phyloP scores from a whole-genome alignment of 2,329 filamentous ascomycete genomes.

The Ceratocystis smalleyi region DNA sequence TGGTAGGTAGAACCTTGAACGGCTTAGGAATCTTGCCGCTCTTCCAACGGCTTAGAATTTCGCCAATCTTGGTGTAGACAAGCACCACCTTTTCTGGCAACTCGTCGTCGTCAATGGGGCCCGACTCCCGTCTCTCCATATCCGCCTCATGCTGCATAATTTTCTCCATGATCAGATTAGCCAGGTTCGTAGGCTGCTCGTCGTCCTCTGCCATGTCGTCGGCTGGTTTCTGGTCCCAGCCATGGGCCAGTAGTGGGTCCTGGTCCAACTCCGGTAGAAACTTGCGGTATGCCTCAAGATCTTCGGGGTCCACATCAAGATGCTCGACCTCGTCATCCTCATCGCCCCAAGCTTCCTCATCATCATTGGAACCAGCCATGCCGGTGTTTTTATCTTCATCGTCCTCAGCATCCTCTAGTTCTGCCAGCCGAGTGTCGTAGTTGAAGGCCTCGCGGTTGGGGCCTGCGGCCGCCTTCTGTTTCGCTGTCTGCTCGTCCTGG shows the following conservation, averaged over 20 bases:
- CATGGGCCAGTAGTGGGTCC: slow-evolving; percentile 56
- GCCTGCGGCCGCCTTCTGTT: slow-evolving; percentile 23
- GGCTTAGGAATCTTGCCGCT: slow-evolving; percentile 63
- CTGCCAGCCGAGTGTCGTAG: slow-evolving; percentile 60
- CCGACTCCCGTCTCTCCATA: slow-evolving; percentile 30
- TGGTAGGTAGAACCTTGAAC: slow-evolving; percentile 87
- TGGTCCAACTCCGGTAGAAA: slow-evolving; percentile 64
- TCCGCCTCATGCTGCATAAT: slow-evolving; percentile 80
- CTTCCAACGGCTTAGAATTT: slow-evolving; percentile 17
- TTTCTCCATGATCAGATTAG: slow-evolving; percentile 84
- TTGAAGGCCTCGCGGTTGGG: slow-evolving; percentile 47
- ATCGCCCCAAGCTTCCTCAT: slow-evolving; percentile 59
- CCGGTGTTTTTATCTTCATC: slow-evolving; percentile 24
- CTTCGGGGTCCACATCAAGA: slow-evolving; percentile 72
- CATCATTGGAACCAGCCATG: slow-evolving; percentile 19
- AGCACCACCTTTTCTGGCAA: slow-evolving; percentile 84
- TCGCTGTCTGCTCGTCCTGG: slow-evolving; percentile 23
- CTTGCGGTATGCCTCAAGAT: slow-evolving; percentile 79
- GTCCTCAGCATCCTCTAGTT: slow-evolving; percentile 34
- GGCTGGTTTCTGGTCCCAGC: slow-evolving; percentile 35
- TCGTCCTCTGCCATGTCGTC: slow-evolving; percentile 29
- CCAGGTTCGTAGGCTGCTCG: slow-evolving; percentile 58
- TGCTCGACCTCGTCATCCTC: slow-evolving; percentile 63
- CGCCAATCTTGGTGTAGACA: slow-evolving; percentile 60
- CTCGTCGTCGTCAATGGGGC: slow-evolving; percentile 61